Base-by-base conservation (phyloP, 2,329 filamentous ascomycete genomes). In the Cucurbitaria berberidis region DNA sequence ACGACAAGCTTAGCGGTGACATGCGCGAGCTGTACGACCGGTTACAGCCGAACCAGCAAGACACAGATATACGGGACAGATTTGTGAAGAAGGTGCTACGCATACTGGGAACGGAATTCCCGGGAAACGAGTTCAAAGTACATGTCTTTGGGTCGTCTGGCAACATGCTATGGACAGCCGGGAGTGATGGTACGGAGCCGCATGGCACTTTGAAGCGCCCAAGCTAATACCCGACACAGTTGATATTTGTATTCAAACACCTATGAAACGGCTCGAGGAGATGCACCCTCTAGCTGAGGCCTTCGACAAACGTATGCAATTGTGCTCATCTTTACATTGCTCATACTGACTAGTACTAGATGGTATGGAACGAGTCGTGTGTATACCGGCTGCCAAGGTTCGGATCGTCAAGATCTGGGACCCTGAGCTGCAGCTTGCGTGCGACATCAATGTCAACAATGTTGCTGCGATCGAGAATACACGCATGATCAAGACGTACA, bases 341-440 rank as follows among this genome's bases (percentile, higher is more conserved):
- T 47, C 44, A 46, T 18, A 47, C 82, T 70, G 81, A 73, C 55
- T 26, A 41, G 27, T 45, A 22, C 4, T 67, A 96, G 93, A 91
- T 79, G 93, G 93, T 34, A 99, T 99, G 95, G 85, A 98, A 74
- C 91, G 91, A 68, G 92, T 99, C 1, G 90, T 97, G 21, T 99
- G 95, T 73, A 91, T 98, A 46, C 91, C 91, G 24, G 90, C 89
- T 36, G 95, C 95, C 54, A 98, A 97, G 76, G 95, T 99, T 13
- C 93, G 95, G 3, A 99, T 99, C 69, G 95, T 99, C 64, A 98
- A 98, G 80, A 90, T 96, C 50, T 99, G 95, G 93, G 95, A 99
- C 73, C 95, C 95, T 3, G 91, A 96, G 74, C 81, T 97, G 51
- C 82, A 88, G 60, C 81, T 99, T 45, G 90, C 92, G 15, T 97